Percentiles rank a stretch among this genome's conserved stretches.
phyloP scores from a whole-genome alignment of 345 rosid genomes.

The Gossypium ekmanianum region DNA sequence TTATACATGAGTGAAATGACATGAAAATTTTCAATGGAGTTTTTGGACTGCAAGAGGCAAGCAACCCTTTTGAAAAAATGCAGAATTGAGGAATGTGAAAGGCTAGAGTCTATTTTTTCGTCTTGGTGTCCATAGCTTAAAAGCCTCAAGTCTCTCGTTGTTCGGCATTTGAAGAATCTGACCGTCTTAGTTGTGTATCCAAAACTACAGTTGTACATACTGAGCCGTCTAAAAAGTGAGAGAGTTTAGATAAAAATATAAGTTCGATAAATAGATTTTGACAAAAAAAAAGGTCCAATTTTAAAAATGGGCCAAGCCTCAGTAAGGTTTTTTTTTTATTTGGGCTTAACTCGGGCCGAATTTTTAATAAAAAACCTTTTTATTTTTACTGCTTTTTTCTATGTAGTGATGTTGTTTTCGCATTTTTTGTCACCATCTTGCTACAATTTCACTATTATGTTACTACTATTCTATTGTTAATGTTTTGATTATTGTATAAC shows the following conservation, averaged over 20 bases:
- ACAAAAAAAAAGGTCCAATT: no score
- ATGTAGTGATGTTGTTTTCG: no score
- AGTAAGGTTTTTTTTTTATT: no score
- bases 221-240: accelerated
- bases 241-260: no score
- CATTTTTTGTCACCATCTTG: accelerated
- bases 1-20: neutral
- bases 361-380: no score
- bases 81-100: neutral
- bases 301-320: accelerated
- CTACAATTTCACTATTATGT: no score
- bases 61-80: neutral
- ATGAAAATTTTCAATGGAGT: neutral
- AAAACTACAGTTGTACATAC: no score
- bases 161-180: neutral
- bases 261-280: accelerated
- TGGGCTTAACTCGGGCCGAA: accelerated
- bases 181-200: no score
- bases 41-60: neutral
- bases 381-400: no score
- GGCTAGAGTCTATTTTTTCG: neutral
- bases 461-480: no score
- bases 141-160: neutral
- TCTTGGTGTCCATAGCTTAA: neutral
- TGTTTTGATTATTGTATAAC: no score